Evolutionary conservation across 805 yeast species (phyloP).

Genomic region (Sporopachydermia lactativora): DNA sequence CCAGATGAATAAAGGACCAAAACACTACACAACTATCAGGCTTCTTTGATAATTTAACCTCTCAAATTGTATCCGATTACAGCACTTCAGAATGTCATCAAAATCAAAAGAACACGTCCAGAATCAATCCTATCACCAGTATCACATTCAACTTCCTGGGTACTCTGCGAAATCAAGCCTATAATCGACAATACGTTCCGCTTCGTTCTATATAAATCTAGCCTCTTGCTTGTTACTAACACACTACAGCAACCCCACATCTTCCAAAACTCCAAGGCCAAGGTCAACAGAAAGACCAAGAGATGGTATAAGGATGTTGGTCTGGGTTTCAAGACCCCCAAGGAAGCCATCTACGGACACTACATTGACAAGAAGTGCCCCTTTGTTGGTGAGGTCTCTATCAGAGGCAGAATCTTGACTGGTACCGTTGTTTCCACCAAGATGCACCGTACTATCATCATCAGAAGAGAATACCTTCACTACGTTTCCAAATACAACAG

Average conservation of each 20-base stretch:
- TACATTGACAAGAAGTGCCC: conserved; percentile 99
- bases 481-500: conserved; percentile 99
- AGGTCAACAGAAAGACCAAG: conserved; percentile 97
- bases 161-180: too few relatives aligned
- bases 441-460: conserved; percentile 99
- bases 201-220: too few relatives aligned
- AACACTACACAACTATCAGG: background rate
- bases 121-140: too few relatives aligned
- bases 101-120: too few relatives aligned
- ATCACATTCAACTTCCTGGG: too few relatives aligned
- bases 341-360: conserved; percentile 93
- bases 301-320: conserved; percentile 99
- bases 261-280: conserved; percentile 99
- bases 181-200: too few relatives aligned
- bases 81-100: background rate
- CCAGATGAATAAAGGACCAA: background rate
- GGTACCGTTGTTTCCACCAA: conserved; percentile 99
- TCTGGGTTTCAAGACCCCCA: conserved; percentile 99
- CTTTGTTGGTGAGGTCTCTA: conserved; percentile 90
- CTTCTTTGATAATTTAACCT: background rate
- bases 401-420: conserved; percentile 98
- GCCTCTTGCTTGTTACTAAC: too few relatives aligned
- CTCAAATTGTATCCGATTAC: background rate
- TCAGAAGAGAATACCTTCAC: conserved; percentile 99
- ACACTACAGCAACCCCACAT: conserved; percentile 99